Percentiles rank a stretch among this genome's conserved stretches.
These are phyloP conservation scores for Protomyces pachydermus DNA, from an alignment of 1,139 yeast species.

Conservation along the genomic window DNA sequence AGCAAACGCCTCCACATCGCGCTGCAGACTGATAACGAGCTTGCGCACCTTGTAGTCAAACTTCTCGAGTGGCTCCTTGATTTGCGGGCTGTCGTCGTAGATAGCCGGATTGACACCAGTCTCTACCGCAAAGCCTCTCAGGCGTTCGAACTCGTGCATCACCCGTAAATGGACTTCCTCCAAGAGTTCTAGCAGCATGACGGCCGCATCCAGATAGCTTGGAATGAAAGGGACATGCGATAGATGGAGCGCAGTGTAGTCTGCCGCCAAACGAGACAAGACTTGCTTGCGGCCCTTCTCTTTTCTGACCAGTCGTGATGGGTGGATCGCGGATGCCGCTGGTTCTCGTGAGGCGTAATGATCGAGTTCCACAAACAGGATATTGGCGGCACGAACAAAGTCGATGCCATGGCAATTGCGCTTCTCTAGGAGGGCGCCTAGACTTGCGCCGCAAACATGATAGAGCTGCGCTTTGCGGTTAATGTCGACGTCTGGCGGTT, in stretches of 20 bases:
- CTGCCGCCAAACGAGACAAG: background rate
- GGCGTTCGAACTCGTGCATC: background rate
- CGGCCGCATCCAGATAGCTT: background rate
- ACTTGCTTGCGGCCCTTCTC: background rate
- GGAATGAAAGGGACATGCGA: background rate
- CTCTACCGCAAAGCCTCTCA: background rate
- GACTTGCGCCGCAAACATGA: background rate
- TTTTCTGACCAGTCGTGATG: background rate
- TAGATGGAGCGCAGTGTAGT: background rate
- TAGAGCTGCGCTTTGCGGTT: background rate
- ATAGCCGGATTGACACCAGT: background rate
- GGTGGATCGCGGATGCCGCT: background rate
- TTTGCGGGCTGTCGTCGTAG: background rate
- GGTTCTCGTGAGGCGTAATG: background rate
- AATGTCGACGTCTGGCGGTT: background rate
- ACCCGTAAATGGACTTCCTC: background rate
- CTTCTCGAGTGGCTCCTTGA: background rate
- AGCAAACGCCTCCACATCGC: slow-evolving; percentile 13
- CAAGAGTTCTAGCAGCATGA: background rate
- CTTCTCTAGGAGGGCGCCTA: background rate
- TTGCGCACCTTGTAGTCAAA: slow-evolving; percentile 1
- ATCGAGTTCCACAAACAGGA: background rate
- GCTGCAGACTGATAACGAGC: slow-evolving; percentile 1
- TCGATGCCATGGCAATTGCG: background rate
- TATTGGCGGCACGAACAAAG: background rate